Conservation (phyloP, 768 basidiomycete species). For the Dentipellis fragilis region DNA sequence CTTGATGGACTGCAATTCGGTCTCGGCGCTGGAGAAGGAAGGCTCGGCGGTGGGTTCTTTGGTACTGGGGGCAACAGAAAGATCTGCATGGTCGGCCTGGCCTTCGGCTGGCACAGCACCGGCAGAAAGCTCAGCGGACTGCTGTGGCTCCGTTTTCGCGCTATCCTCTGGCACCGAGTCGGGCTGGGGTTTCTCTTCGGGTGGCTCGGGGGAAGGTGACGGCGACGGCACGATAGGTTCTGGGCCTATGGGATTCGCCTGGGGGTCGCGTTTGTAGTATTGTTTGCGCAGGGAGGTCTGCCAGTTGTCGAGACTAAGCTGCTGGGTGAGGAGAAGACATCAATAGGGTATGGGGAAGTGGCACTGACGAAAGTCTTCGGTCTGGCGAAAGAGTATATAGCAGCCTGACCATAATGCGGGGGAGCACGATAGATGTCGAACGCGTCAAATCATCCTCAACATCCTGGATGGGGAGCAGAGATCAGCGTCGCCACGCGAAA, state of each 20-base stretch:
- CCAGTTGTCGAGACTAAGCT: constrained; percentile 61
- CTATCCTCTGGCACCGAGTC: neutral
- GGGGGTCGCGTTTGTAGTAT: constrained; percentile 63
- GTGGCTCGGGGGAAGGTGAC: constrained; percentile 15
- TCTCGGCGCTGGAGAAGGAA: neutral
- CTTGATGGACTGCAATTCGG: constrained; percentile 1
- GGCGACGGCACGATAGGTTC: constrained; percentile 28
- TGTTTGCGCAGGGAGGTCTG: constrained; percentile 69
- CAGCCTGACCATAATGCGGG: constrained; percentile 67
- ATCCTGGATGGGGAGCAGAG: constrained; percentile 35
- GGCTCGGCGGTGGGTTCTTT: neutral
- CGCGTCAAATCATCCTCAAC: constrained; percentile 68
- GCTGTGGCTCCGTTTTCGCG: neutral
- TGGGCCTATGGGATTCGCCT: constrained; percentile 61
- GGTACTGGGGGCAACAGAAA: too few relatives aligned
- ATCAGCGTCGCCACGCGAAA: neutral
- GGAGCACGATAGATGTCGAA: constrained; percentile 48
- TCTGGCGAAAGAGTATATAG: constrained; percentile 71
- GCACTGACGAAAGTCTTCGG: constrained; percentile 63
- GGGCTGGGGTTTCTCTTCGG: constrained; percentile 13
- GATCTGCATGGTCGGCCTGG: neutral
- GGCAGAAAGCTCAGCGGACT: neutral
- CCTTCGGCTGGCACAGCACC: neutral
- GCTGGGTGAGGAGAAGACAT: constrained; percentile 1
- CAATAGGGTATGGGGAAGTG: constrained; percentile 10